These are phyloP conservation scores for Cryptococcus neoformans DNA, from an alignment of 1,284 basidiomycete genomes.

Conservation along the genomic window DNA sequence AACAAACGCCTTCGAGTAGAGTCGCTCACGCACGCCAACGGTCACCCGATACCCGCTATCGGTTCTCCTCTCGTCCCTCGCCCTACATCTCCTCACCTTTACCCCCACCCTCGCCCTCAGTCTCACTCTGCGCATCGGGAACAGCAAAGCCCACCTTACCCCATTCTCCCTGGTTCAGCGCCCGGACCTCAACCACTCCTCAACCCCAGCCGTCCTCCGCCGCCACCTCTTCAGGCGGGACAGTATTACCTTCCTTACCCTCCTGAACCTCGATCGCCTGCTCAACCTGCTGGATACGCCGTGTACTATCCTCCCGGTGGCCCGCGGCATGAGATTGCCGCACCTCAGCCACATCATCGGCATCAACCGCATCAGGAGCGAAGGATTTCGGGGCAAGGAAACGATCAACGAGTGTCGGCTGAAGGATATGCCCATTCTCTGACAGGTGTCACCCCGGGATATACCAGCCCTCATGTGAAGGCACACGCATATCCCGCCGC, in stretches of 20 bases:
- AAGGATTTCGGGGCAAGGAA: too few species aligned
- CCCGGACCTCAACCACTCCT: slow-evolving; percentile 4
- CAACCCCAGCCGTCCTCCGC: slow-evolving; percentile 11
- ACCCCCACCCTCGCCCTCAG: not conserved
- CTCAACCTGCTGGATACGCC: slow-evolving; percentile 11
- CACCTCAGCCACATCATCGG: too few species aligned
- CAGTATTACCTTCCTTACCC: slow-evolving; percentile 17
- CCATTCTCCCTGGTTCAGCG: slow-evolving; percentile 10
- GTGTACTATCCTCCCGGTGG: slow-evolving; percentile 15
- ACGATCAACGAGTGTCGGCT: too few species aligned
- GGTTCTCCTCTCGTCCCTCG: not conserved
- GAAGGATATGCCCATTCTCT: too few species aligned
- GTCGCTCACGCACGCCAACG: not conserved
- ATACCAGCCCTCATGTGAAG: too few species aligned
- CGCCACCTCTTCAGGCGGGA: slow-evolving; percentile 12
- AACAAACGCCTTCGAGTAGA: slow-evolving; percentile 13
- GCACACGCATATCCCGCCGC: too few species aligned
- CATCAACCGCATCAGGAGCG: too few species aligned
- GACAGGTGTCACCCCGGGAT: too few species aligned
- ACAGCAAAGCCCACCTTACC: slow-evolving; percentile 6
- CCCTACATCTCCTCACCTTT: not conserved
- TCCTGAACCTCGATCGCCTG: not conserved
- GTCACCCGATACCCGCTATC: not conserved
- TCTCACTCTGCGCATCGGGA: not conserved
- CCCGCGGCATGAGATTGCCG: too few species aligned